Base-by-base conservation (phyloP, 495 filamentous ascomycete species). In the Xylaria palmicola region DNA sequence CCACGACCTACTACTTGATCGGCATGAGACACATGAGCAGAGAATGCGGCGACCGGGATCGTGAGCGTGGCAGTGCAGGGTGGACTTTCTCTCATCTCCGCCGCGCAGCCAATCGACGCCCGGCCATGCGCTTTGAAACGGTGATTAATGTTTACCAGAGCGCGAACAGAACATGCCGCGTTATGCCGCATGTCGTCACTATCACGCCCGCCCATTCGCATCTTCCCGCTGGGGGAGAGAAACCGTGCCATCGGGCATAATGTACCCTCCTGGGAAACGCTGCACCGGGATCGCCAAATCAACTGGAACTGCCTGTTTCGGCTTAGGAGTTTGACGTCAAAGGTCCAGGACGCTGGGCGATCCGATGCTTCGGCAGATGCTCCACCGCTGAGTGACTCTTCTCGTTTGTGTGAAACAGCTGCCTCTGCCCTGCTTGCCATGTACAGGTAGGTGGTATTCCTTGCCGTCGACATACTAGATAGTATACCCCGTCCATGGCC, bases 301-400 rank as follows among this genome's bases (percentile, higher is more conserved):
- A 1, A 24, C 37, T 26, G 34, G 26, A 20, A 52, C 57, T 60
- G 36, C 57, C 57, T 24, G 13, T 52, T 60, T 41, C 6, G 47
- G 47, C n/a, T 27, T 60, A 60, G 57, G 30, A 43, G n/a, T 52
- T 56, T 44, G 53, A 56, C 53, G 57, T 51, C 57, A 60, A 60
- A 48, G 26, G 8, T 26, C 47, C 53, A 27, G 53, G 15, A 43
- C 19, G 34, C 6, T 44, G 53, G 53, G 27, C 30, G 47, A 59
- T 40, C 56, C 44, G 47, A 49, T 37, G 19, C 45, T 59, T 59
- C 56, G 56, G 56, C 44, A 59, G 56, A 40, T 50, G 47, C 39
- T 59, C 45, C 56, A 39, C 34, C 6, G 0, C n/a, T 22, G 22
- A 10, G 9, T 19, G 24, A 29, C 9, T 44, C 4, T 44, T 49